Conservation (phyloP, 1,284 basidiomycete genomes). For the Trichosporon ovoides region DNA sequence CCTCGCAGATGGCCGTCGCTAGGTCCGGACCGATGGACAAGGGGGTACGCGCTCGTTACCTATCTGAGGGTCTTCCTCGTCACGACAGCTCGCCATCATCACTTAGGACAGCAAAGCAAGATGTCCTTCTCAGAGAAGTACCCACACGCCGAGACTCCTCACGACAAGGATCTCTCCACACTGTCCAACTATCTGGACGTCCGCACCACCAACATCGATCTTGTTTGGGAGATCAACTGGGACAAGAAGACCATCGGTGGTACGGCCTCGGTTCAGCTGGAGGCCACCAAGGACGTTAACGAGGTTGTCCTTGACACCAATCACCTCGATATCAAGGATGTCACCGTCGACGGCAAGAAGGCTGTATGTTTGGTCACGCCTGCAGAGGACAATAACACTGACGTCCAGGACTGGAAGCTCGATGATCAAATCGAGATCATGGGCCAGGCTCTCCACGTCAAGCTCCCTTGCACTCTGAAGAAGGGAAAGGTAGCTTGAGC, state of each 20-base stretch:
- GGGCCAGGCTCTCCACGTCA: slow-evolving; percentile 47
- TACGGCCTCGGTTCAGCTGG: slow-evolving; percentile 56
- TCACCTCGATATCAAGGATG: slow-evolving; percentile 63
- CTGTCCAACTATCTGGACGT: slow-evolving; percentile 74
- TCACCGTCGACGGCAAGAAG: slow-evolving; percentile 55
- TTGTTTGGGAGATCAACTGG: slow-evolving; percentile 85
- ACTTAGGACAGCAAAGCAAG: not conserved
- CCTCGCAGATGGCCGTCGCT: not conserved
- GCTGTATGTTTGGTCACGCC: slow-evolving; percentile 48
- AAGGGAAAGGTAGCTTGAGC: slow-evolving; percentile 37
- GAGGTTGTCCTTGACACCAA: slow-evolving; percentile 75
- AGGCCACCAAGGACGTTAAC: slow-evolving; percentile 57
- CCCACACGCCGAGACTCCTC: slow-evolving; percentile 7
- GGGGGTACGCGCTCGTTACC: too few species aligned
- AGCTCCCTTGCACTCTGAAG: slow-evolving; percentile 33
- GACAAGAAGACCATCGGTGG: slow-evolving; percentile 63
- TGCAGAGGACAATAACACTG: not conserved
- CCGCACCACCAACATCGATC: slow-evolving; percentile 61
- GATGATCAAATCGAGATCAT: slow-evolving; percentile 45
- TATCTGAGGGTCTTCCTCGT: not conserved
- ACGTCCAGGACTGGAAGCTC: slow-evolving; percentile 57
- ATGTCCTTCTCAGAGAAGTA: slow-evolving; percentile 38
- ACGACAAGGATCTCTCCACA: slow-evolving; percentile 60
- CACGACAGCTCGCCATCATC: not conserved
- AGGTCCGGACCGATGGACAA: not conserved